phyloP scores from a whole-genome alignment of 805 yeast genomes.

The Cyberlindnera veronae region DNA sequence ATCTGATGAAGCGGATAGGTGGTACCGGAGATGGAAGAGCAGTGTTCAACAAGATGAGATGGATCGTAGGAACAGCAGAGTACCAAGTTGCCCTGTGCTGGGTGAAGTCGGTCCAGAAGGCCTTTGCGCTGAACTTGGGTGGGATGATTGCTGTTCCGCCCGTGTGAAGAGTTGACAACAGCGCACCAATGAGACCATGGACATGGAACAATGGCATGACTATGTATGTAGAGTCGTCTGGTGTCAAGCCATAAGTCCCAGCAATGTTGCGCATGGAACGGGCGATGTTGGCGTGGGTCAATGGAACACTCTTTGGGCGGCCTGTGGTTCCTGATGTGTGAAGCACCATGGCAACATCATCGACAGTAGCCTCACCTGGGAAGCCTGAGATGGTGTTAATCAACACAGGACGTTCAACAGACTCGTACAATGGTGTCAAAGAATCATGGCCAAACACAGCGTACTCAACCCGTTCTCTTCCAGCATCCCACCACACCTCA shows the following conservation, averaged over 20 bases:
- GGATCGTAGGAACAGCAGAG: slow-evolving; percentile 76
- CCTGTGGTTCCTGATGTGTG: slow-evolving; percentile 81
- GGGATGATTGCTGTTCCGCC: slow-evolving; percentile 65
- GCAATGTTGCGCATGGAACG: slow-evolving; percentile 57
- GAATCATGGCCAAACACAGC: slow-evolving; percentile 27
- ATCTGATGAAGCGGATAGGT: slow-evolving; percentile 60
- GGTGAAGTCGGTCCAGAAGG: slow-evolving; percentile 58
- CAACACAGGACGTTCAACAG: slow-evolving; percentile 29
- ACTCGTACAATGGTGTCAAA: slow-evolving; percentile 28
- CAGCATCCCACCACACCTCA: slow-evolving; percentile 46
- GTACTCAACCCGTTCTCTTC: slow-evolving; percentile 41
- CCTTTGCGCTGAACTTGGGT: slow-evolving; percentile 53
- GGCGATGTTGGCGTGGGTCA: slow-evolving; percentile 60
- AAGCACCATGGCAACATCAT: slow-evolving; percentile 59
- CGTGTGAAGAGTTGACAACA: slow-evolving; percentile 55
- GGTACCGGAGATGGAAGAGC: slow-evolving; percentile 50
- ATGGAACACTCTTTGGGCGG: slow-evolving; percentile 70
- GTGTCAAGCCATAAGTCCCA: slow-evolving; percentile 49
- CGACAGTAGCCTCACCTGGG: slow-evolving; percentile 43
- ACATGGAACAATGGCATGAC: slow-evolving; percentile 81
- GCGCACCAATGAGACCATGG: slow-evolving; percentile 67
- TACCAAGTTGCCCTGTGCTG: slow-evolving; percentile 59
- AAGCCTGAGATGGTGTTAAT: slow-evolving; percentile 29
- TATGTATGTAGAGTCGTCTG: slow-evolving; percentile 51
- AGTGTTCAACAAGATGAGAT: slow-evolving; percentile 56